Percentiles rank a stretch among this genome's conserved stretches.
Conservation (phyloP, 495 filamentous ascomycete genomes). For the Neurospora terricola region DNA sequence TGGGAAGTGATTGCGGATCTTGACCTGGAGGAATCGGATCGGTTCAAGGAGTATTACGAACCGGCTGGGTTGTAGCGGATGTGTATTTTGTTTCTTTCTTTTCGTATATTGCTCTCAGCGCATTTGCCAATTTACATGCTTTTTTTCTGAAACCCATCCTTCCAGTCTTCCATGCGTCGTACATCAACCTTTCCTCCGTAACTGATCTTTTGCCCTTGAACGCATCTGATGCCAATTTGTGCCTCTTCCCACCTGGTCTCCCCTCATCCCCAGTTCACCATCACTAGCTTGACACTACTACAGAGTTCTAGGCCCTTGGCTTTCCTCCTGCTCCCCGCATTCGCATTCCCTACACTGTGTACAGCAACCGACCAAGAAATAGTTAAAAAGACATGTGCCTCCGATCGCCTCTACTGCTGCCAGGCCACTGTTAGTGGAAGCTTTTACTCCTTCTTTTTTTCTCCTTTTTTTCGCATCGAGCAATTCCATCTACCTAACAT, state of each 20-base stretch:
- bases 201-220: background rate
- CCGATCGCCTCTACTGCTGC: background rate
- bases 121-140: background rate
- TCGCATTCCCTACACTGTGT: background rate
- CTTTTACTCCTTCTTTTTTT: no score
- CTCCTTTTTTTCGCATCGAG: background rate
- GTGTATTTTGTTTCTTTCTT: background rate
- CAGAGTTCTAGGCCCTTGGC: background rate
- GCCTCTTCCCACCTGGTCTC: background rate
- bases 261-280: background rate
- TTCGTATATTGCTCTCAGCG: background rate
- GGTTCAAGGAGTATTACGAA: slow-evolving; percentile 67
- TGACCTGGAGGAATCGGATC: slow-evolving; percentile 52
- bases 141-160: background rate
- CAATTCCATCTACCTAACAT: background rate
- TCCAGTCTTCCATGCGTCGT: background rate
- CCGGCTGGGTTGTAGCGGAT: slow-evolving; percentile 11
- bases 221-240: background rate
- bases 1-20: slow-evolving; percentile 62
- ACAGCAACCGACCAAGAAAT: no score
- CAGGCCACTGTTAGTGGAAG: background rate
- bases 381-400: no score
- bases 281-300: background rate
- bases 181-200: background rate
- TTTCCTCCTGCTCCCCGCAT: background rate